phyloP scores from a whole-genome alignment of 768 basidiomycete species.

The Hydnomerulius pinastri region DNA sequence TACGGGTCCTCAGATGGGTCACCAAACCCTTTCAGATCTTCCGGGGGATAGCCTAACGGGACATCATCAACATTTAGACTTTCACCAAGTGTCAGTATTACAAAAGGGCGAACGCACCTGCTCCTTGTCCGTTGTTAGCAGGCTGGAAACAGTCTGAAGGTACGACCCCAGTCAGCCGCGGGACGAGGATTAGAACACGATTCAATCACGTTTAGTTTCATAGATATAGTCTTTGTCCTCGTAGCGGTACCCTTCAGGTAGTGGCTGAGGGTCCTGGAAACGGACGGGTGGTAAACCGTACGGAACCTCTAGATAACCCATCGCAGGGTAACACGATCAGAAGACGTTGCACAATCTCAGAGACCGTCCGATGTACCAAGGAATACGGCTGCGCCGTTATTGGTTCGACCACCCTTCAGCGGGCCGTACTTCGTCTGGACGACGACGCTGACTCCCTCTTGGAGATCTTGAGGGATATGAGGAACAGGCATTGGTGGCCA shows the following conservation, averaged over 20 bases:
- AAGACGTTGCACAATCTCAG: neutral
- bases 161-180: neutral
- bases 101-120: slow-evolving; percentile 34
- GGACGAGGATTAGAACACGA: neutral
- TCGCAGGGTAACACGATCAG: neutral
- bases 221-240: slow-evolving; percentile 59
- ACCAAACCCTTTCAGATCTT: slow-evolving; percentile 67
- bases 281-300: slow-evolving; percentile 67
- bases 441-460: neutral
- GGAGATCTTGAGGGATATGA: slow-evolving; percentile 13
- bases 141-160: slow-evolving; percentile 63
- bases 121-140: slow-evolving; percentile 62
- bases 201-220: slow-evolving; percentile 55
- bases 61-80: too few species aligned
- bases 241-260: slow-evolving; percentile 58
- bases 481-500: slow-evolving; percentile 7
- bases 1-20: slow-evolving; percentile 73
- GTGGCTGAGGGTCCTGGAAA: slow-evolving; percentile 61
- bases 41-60: slow-evolving; percentile 43
- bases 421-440: slow-evolving; percentile 44
- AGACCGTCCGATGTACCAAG: slow-evolving; percentile 46
- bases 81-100: neutral
- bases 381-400: slow-evolving; percentile 63
- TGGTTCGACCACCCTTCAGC: slow-evolving; percentile 58
- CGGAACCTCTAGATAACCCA: slow-evolving; percentile 59